phyloP scores from a whole-genome alignment of 164 flowering plant species.

The Vitis rotundifolia region DNA sequence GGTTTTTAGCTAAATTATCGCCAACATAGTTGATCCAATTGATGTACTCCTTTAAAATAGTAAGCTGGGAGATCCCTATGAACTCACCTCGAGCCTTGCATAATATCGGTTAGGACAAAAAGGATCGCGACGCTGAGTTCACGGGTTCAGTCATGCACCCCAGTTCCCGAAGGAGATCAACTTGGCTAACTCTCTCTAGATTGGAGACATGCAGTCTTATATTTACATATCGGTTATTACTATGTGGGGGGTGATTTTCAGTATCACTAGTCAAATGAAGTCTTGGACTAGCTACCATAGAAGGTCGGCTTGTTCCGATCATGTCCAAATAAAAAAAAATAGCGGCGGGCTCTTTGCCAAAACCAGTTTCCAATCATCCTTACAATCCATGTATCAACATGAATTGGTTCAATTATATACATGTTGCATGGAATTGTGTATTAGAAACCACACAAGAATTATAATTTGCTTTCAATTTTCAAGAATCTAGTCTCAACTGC shows the following conservation, averaged over 20 bases:
- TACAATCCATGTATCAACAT: too few species aligned
- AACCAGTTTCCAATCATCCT: too few species aligned
- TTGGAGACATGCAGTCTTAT: conserved; percentile 10
- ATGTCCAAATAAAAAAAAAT: too few species aligned
- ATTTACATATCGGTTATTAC: too few species aligned
- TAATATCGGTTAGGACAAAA: conserved; percentile 6
- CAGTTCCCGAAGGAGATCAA: conserved; percentile 13
- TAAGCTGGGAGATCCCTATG: conserved; percentile 15
- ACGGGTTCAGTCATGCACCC: conserved; percentile 7
- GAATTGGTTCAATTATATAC: too few species aligned
- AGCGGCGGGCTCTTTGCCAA: too few species aligned
- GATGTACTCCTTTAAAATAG: not conserved
- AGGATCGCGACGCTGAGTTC: conserved; percentile 9
- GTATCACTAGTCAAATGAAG: not conserved
- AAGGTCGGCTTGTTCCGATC: too few species aligned
- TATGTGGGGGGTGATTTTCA: not conserved
- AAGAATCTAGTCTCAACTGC: too few species aligned
- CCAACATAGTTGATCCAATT: not conserved
- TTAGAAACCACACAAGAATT: too few species aligned
- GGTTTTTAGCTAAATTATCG: too few species aligned
- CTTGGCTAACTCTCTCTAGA: conserved; percentile 18
- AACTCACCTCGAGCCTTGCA: conserved; percentile 14
- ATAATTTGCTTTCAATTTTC: too few species aligned
- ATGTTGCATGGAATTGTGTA: too few species aligned
- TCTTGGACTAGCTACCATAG: not conserved